These are phyloP conservation scores for Hericium rajendrae DNA, from an alignment of 768 basidiomycete species.

Conservation along the genomic window DNA sequence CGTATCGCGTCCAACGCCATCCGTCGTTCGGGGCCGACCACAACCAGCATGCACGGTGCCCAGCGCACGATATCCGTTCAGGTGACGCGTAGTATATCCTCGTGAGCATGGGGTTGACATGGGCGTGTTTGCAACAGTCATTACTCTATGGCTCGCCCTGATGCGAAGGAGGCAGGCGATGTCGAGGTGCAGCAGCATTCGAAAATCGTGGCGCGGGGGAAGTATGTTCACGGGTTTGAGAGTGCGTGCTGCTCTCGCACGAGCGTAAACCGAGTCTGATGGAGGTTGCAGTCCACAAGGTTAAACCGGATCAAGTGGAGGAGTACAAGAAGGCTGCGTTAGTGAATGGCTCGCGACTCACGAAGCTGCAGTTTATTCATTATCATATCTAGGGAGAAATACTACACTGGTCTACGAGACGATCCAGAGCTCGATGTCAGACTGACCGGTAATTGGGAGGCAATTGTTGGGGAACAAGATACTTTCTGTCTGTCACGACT, in stretches of 20 bases:
- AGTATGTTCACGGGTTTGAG: slow-evolving; percentile 89
- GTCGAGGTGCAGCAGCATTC: slow-evolving; percentile 75
- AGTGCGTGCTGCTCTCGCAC: slow-evolving; percentile 35
- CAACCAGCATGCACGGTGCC: slow-evolving; percentile 4
- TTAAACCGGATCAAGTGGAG: slow-evolving; percentile 70
- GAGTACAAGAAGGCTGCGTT: slow-evolving; percentile 88
- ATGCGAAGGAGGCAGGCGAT: slow-evolving; percentile 79
- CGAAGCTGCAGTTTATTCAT: background rate
- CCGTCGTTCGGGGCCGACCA: slow-evolving; percentile 4
- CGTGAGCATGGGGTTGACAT: slow-evolving; percentile 15
- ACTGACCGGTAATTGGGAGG: slow-evolving; percentile 91
- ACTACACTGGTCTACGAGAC: slow-evolving; percentile 72
- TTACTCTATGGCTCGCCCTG: slow-evolving; percentile 89
- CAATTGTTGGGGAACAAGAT: slow-evolving; percentile 82
- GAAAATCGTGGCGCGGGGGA: slow-evolving; percentile 80
- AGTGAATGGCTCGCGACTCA: slow-evolving; percentile 20
- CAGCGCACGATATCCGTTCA: slow-evolving; percentile 23
- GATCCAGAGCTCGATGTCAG: slow-evolving; percentile 72
- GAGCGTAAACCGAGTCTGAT: slow-evolving; percentile 1
- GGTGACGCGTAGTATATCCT: slow-evolving; percentile 17
- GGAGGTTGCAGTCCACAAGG: slow-evolving; percentile 58
- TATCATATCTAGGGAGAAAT: slow-evolving; percentile 49
- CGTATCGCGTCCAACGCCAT: slow-evolving; percentile 14
- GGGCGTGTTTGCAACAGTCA: slow-evolving; percentile 38
- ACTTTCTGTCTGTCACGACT: slow-evolving; percentile 49